Evolutionary conservation across 345 rosid species (phyloP).

Genomic region (Alliaria petiolata): DNA sequence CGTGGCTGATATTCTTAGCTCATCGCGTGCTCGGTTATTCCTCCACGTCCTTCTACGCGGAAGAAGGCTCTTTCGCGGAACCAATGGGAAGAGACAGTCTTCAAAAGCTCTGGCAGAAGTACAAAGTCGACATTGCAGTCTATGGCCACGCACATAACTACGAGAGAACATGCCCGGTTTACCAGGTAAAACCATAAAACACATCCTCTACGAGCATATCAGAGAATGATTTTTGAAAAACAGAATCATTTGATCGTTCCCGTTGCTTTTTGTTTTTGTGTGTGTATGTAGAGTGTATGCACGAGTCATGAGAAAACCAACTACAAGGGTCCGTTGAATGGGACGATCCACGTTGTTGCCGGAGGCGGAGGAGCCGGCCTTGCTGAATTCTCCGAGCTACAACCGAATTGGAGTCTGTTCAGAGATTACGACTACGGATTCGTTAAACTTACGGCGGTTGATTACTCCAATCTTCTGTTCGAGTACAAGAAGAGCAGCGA

Average conservation of each 20-base stretch:
- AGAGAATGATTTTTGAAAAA: not conserved
- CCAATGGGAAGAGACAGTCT: constrained; percentile 70
- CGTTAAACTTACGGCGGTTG: constrained; percentile 52
- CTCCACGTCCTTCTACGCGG: constrained; percentile 44
- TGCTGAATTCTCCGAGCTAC: constrained; percentile 39
- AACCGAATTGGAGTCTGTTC: constrained; percentile 53
- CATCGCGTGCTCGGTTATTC: constrained; percentile 73
- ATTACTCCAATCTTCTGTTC: constrained; percentile 51
- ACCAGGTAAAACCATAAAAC: constrained; percentile 45
- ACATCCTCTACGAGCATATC: not conserved
- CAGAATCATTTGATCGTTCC: not conserved
- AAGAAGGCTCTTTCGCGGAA: constrained; percentile 56
- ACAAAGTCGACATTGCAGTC: constrained; percentile 71
- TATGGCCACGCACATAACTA: constrained; percentile 74
- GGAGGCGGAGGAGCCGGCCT: constrained; percentile 76
- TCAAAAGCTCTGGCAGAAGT: constrained; percentile 73
- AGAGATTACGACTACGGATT: constrained; percentile 52
- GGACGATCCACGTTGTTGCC: constrained; percentile 70
- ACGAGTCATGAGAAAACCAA: constrained; percentile 42
- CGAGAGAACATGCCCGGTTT: constrained; percentile 74
- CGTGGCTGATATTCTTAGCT: constrained; percentile 70
- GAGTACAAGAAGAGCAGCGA: constrained; percentile 74
- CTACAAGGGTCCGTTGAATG: constrained; percentile 49
- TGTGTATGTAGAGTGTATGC: constrained; percentile 53
- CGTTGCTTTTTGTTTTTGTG: not conserved